Conservation (phyloP, 441 rosid genomes). For the Bocquillonia castaneifolia region DNA sequence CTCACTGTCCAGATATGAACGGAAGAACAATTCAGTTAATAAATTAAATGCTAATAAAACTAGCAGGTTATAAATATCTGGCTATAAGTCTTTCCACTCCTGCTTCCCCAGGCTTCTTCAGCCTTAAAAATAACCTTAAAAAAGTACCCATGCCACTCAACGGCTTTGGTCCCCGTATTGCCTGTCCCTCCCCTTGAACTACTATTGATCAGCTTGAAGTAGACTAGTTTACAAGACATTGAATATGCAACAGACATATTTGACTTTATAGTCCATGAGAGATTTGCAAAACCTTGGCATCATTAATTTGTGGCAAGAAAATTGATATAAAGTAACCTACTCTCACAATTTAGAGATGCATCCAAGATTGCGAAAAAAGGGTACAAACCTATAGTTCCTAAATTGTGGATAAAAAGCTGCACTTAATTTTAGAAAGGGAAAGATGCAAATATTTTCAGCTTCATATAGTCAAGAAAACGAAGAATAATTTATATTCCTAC, state of each 20-base stretch:
- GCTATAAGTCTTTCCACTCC: no score
- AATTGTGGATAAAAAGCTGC: not conserved
- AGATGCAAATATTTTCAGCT: not conserved
- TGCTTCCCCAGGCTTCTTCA: no score
- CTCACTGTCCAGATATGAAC: not conserved
- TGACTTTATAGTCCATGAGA: no score
- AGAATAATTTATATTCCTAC: not conserved
- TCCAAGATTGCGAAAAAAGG: not conserved
- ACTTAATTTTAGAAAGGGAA: not conserved
- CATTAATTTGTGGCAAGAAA: not conserved
- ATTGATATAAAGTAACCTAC: not conserved
- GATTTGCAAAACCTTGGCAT: not conserved
- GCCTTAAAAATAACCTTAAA: not conserved
- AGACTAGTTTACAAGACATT: not conserved
- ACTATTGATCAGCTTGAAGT: not conserved
- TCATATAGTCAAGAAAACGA: not conserved
- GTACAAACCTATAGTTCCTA: not conserved
- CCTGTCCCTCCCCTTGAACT: not conserved
- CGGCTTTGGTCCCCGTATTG: not conserved
- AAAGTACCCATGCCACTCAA: not conserved
- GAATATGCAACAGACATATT: not conserved
- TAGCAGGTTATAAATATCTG: no score
- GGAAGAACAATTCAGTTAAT: not conserved
- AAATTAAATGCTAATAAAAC: not conserved
- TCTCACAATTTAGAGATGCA: not conserved